These are phyloP conservation scores for Candida berthetii DNA, from an alignment of 805 yeast genomes.

Conservation along the genomic window DNA sequence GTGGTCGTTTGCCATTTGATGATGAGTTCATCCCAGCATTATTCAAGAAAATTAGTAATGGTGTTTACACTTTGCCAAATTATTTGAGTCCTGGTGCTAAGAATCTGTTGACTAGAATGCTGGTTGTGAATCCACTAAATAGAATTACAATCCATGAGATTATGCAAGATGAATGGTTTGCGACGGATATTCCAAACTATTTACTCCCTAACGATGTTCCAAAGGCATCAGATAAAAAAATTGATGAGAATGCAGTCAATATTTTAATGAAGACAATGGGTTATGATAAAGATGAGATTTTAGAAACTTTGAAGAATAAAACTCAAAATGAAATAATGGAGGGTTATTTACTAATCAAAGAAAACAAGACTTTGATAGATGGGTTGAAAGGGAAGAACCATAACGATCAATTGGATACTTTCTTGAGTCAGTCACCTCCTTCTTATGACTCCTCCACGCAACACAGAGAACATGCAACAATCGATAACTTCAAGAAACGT, in stretches of 20 bases:
- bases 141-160: slow-evolving; percentile 91
- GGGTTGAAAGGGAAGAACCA: slow-evolving; percentile 46
- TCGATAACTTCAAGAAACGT: not conserved
- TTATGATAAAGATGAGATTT: slow-evolving; percentile 76
- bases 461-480: slow-evolving; percentile 1
- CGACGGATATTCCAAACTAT: slow-evolving; percentile 72
- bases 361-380: slow-evolving; percentile 64
- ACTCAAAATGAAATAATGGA: slow-evolving; percentile 73
- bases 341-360: slow-evolving; percentile 78
- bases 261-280: slow-evolving; percentile 84
- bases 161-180: slow-evolving; percentile 93
- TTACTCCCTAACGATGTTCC: slow-evolving; percentile 46
- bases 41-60: slow-evolving; percentile 87
- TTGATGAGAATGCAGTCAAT: slow-evolving; percentile 71
- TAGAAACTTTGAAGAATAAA: slow-evolving; percentile 59
- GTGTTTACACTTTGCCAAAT: slow-evolving; percentile 87
- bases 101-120: slow-evolving; percentile 76
- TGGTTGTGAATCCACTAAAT: slow-evolving; percentile 90
- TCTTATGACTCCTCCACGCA: slow-evolving; percentile 25
- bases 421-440: slow-evolving; percentile 57
- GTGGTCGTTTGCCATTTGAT: slow-evolving; percentile 93
- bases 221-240: slow-evolving; percentile 27
- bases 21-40: slow-evolving; percentile 94
- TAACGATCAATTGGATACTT: slow-evolving; percentile 48
- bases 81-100: slow-evolving; percentile 84